Conservation (phyloP, 2,329 filamentous ascomycete genomes). For the Claviceps digitariae region DNA sequence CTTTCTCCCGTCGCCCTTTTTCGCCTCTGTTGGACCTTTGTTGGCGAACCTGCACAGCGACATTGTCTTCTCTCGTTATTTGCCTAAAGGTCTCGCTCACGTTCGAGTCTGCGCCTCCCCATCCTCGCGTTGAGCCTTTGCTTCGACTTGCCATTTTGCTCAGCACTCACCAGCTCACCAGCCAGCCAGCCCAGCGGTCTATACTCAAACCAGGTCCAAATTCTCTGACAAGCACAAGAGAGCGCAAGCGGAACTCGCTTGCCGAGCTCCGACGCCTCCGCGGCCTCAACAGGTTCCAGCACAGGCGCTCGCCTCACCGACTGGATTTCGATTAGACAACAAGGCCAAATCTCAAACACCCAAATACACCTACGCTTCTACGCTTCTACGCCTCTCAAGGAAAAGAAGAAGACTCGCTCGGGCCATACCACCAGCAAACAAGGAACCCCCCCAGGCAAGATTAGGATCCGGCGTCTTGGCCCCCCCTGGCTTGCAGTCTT, state of each 20-base stretch:
- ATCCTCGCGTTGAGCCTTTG: neutral
- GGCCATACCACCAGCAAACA: neutral
- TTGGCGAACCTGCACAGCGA: neutral
- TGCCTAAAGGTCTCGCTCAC: neutral
- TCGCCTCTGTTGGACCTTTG: neutral
- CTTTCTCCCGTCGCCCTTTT: too few species aligned
- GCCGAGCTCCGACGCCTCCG: neutral
- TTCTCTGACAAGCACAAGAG: neutral
- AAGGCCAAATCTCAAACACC: neutral
- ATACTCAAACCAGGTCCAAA: too few species aligned
- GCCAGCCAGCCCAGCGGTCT: too few species aligned
- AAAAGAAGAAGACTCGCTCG: too few species aligned
- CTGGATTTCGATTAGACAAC: too few species aligned
- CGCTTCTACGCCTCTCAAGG: neutral
- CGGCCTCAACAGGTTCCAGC: neutral
- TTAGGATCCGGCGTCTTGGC: neutral
- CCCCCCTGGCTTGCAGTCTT: neutral
- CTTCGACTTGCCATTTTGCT: neutral
- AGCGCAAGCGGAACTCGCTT: neutral
- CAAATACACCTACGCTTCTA: too few species aligned
- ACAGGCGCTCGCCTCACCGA: too few species aligned
- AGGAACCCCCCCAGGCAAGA: neutral
- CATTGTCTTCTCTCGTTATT: neutral
- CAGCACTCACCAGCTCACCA: too few species aligned
- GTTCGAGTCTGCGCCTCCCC: neutral